Evolutionary conservation across 2,329 filamentous ascomycete species (phyloP), one percentile per base, ranked within the genome.

Genomic region (Pseudocercospora crystallina): DNA sequence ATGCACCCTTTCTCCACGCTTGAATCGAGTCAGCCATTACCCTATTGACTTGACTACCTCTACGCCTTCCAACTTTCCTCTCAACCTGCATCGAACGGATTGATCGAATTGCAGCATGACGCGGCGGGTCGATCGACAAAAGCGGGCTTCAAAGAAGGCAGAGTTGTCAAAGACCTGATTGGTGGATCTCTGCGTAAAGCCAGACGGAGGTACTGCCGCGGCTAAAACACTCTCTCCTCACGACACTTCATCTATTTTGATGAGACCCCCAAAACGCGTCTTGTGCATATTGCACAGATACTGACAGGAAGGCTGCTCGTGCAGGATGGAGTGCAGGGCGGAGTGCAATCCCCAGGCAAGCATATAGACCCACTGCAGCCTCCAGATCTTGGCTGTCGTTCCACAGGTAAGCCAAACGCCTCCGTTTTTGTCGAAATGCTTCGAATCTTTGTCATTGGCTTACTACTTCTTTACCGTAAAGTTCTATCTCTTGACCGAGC

Each of bases 401-500:
- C 20, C 20, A 4, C 7, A 7, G 17, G 32, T 46, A 46, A 46
- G 43, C 43, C 13, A 37, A 14, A 20, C 29, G 45, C 30, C 31
- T 42, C 32, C 30, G n/a, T 20, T 38, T 10, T 15, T 37, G 29
- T 38, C 39, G 43, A n/a, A 43, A 43, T 49, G 38, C 39, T 43
- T 49, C 36, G 15, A 8, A 35, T 29, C 15, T 26, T 31, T 29
- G 9, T 26, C 15, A 36, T 48, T 5, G 8, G 20, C 29, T 29
- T 26, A n/a, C 11, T 14, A 10, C 10, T 30, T 26, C 37, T 26
- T 15, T 20, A 14, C 15, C 37, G 8, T 41, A 8, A 9, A 10
- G 34, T 42, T 15, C 13, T 36, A 35, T 39, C 49, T 14, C 49
- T 32, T 41, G 14, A 36, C 13, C 53, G 53, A 12, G 43, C 49